phyloP scores from a whole-genome alignment of 345 rosid species.

The Kernera saxatilis region DNA sequence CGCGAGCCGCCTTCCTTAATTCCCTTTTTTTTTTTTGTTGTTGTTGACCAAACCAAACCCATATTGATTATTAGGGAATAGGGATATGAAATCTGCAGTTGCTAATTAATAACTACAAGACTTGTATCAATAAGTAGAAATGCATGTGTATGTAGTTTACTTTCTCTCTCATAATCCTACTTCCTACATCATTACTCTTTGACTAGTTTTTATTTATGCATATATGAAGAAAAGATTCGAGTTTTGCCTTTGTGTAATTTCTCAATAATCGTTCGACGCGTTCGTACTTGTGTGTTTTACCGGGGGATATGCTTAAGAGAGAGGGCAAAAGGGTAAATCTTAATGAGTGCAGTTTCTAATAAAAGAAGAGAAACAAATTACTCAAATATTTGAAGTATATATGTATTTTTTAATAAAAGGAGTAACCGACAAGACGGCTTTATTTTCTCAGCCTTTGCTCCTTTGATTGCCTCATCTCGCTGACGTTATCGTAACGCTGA shows the following conservation, averaged over 20 bases:
- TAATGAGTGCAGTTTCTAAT: not conserved
- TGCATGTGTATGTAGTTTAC: too few relatives aligned
- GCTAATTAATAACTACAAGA: not conserved
- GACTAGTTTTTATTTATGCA: too few relatives aligned
- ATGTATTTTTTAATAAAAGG: too few relatives aligned
- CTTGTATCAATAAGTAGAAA: too few relatives aligned
- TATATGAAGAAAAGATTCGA: too few relatives aligned
- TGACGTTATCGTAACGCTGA: constrained; percentile 28
- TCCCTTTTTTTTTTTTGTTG: not conserved
- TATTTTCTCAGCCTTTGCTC: constrained; percentile 13
- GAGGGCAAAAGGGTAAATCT: not conserved
- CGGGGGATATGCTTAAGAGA: not conserved
- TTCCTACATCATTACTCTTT: too few relatives aligned
- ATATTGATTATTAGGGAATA: not conserved
- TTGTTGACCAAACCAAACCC: not conserved
- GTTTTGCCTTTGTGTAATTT: too few relatives aligned
- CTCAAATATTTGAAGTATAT: too few relatives aligned
- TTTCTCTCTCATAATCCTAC: too few relatives aligned
- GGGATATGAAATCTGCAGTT: not conserved
- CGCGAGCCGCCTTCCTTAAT: constrained; percentile 28
- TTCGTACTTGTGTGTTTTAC: not conserved
- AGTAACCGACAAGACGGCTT: constrained; percentile 32
- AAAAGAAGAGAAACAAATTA: constrained; percentile 2
- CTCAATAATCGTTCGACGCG: too few relatives aligned
- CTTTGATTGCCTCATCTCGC: constrained; percentile 29